Conservation (phyloP, 2,329 filamentous ascomycete genomes). For the Westerdykella aurantiaca region DNA sequence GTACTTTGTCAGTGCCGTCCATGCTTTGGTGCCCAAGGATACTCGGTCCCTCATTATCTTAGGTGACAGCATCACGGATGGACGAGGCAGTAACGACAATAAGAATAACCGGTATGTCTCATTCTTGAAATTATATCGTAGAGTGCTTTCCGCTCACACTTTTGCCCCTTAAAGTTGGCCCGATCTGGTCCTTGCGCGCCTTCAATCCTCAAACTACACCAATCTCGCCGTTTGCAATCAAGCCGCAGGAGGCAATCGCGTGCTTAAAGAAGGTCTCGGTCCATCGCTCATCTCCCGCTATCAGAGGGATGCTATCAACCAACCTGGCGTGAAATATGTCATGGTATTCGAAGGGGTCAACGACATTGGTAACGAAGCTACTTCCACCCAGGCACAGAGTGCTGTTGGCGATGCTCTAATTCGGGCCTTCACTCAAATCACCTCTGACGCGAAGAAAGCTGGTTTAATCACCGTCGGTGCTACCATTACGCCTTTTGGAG, state of each 20-base stretch:
- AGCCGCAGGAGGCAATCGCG: constrained; percentile 59
- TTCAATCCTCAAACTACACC: constrained; percentile 33
- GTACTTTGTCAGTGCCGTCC: constrained; percentile 54
- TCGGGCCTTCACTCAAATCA: constrained; percentile 52
- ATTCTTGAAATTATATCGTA: background rate
- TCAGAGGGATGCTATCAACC: constrained; percentile 55
- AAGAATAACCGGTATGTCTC: constrained; percentile 46
- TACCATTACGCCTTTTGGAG: constrained; percentile 59
- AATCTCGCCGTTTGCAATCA: constrained; percentile 56
- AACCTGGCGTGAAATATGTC: constrained; percentile 52
- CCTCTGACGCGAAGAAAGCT: constrained; percentile 46
- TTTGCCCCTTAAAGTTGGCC: constrained; percentile 24
- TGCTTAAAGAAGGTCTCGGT: constrained; percentile 55
- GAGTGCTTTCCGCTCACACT: constrained; percentile 5
- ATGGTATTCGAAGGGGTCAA: constrained; percentile 64
- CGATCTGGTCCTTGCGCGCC: constrained; percentile 40
- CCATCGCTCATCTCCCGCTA: constrained; percentile 55
- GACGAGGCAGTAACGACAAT: constrained; percentile 54
- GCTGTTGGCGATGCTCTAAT: constrained; percentile 48
- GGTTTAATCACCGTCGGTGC: constrained; percentile 54
- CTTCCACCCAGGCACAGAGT: constrained; percentile 39
- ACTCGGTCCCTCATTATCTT: constrained; percentile 49
- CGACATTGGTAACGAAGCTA: constrained; percentile 52
- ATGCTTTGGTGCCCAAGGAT: constrained; percentile 44
- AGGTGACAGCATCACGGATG: constrained; percentile 60